Percentiles rank a stretch among this genome's conserved stretches.
Conservation (phyloP, 108 stramenopile species). For the Stephanodiscus triporus region DNA sequence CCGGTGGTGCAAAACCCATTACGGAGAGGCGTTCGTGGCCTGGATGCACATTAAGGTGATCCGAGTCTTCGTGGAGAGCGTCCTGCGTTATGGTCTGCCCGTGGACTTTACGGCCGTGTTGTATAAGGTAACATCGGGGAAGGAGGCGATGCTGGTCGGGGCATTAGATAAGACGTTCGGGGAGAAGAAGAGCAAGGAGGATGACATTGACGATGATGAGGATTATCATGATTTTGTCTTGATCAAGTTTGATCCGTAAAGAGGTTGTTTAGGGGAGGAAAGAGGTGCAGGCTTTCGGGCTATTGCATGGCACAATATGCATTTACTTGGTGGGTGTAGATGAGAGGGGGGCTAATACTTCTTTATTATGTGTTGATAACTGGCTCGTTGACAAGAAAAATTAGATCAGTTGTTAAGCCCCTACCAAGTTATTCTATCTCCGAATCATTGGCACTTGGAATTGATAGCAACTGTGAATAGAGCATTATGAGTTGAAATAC, state of each 20-base stretch:
- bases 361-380: neutral
- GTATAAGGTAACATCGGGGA: slow-evolving; percentile 81
- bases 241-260: slow-evolving; percentile 88
- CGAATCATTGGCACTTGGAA: neutral
- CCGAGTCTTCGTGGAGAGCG: slow-evolving; percentile 96
- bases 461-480: too few species aligned
- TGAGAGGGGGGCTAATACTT: neutral
- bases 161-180: slow-evolving; percentile 85
- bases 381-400: neutral
- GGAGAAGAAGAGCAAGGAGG: slow-evolving; percentile 36
- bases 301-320: neutral
- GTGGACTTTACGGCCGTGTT: slow-evolving; percentile 93
- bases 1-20: slow-evolving; percentile 98
- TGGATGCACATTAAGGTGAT: slow-evolving; percentile 99
- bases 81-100: slow-evolving; percentile 95
- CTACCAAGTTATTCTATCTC: neutral
- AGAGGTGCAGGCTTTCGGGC: too few species aligned
- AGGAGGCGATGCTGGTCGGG: slow-evolving; percentile 65
- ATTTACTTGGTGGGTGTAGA: neutral
- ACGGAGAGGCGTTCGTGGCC: slow-evolving; percentile 94
- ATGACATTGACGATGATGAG: slow-evolving; percentile 59
- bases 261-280: neutral
- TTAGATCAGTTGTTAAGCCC: neutral
- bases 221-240: slow-evolving; percentile 91
- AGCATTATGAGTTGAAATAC: too few species aligned